Evolutionary conservation across 2,329 filamentous ascomycete genomes (phyloP), one percentile per base, ranked within the genome.

Genomic region (Dryadomyces sulphureus): DNA sequence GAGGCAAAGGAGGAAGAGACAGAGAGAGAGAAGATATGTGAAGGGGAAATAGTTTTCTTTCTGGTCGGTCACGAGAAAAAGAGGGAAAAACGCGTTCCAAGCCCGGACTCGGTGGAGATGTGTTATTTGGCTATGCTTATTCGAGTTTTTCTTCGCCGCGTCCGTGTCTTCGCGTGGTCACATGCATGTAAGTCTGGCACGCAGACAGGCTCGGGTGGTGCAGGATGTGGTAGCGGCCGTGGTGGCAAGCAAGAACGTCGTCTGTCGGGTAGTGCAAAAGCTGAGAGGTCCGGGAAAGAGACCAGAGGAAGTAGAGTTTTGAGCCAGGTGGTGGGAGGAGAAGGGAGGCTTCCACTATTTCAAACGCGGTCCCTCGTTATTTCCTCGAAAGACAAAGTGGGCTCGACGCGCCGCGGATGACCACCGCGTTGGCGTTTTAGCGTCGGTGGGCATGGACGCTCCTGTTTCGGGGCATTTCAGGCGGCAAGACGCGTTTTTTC

Each of bases 371-470:
- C 41, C 38, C 35, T 49, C 45, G 45, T 50, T 47, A 44, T 49
- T 51, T 51, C 48, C 43, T 48, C 41, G 32, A 16, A 38, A n/a
- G 35, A 38, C 27, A 20, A 42, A 48, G 51, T 52, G 51, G 50
- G 48, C 43, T 48, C 52, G 48, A 53, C 52, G 52, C 52, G 52
- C 43, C 32, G 19, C 32, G 30, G 25, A 41, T n/a, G n/a, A n/a
- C n/a, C n/a, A 49, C 44, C 49, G 52, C 51, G 52, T 54, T 53
- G 52, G 52, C 52, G 52, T 54, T 50, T 53, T 50, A 48, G 51
- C 50, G 51, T 43, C 47, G 17, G 41, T 8, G 12, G 20, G 32
- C 32, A 14, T 27, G 20, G 14, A 27, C 27, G 41, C 22, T 12
- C 35, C n/a, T 12, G 17, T 39, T 30, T n/a, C 34, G 17, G 24